Conservation (phyloP, 2,329 filamentous ascomycete genomes). For the Fusarium sp. region DNA sequence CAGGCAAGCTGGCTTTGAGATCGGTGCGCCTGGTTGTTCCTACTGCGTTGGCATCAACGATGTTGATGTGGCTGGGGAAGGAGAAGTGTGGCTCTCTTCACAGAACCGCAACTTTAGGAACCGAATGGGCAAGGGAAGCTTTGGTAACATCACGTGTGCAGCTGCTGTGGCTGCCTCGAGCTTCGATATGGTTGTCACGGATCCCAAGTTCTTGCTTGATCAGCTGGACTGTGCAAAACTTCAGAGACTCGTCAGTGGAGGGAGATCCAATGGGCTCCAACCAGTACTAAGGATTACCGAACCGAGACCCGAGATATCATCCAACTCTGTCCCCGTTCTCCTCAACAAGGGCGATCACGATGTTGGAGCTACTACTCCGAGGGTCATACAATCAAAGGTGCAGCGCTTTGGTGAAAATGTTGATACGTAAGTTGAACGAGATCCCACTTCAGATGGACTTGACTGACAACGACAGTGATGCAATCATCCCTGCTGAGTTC, state of each 20-base stretch:
- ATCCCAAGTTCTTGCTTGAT: not conserved
- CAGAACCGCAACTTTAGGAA: not conserved
- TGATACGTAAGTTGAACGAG: not conserved
- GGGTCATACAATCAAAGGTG: not conserved
- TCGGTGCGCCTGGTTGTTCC: not conserved
- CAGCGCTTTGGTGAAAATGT: not conserved
- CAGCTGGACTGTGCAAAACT: not conserved
- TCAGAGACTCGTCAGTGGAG: not conserved
- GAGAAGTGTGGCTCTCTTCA: not conserved
- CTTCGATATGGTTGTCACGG: not conserved
- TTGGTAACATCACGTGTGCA: not conserved
- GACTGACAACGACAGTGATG: not conserved
- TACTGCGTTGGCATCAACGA: not conserved
- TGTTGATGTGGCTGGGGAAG: not conserved
- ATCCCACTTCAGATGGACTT: accelerated
- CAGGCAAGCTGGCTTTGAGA: not conserved
- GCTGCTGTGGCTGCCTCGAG: not conserved
- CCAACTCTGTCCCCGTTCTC: not conserved
- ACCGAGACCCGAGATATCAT: not conserved
- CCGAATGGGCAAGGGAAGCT: not conserved
- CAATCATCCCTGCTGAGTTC: constrained; percentile 18
- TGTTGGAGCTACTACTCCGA: accelerated
- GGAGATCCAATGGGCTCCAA: not conserved
- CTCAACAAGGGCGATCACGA: not conserved
- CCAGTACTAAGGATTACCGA: not conserved